Conservation (phyloP, 352 stramenopile genomes). For the Phytophthora meadii region DNA sequence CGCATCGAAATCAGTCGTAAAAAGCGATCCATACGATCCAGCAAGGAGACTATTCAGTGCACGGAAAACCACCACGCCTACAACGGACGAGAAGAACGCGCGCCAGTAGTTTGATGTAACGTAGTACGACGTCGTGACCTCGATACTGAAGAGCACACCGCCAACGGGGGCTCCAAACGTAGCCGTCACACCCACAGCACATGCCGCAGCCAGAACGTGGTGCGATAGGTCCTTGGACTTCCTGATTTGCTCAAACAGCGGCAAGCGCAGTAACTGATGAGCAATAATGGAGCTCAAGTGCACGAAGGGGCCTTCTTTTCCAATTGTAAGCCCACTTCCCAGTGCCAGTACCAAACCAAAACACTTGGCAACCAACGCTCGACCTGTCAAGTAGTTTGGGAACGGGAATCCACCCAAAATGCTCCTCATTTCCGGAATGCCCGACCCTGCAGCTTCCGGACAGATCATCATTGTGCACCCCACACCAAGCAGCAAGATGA, state of each 20-base stretch:
- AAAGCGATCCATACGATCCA: constrained; percentile 72
- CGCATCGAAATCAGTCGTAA: constrained; percentile 79
- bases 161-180: constrained; percentile 81
- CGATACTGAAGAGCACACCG: constrained; percentile 82
- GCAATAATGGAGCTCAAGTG: constrained; percentile 82
- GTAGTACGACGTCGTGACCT: constrained; percentile 90
- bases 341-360: constrained; percentile 69
- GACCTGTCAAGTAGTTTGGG: constrained; percentile 66
- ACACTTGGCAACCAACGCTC: constrained; percentile 72
- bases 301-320: constrained; percentile 85
- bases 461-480: constrained; percentile 66
- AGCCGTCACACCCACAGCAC: constrained; percentile 79
- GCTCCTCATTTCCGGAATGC: constrained; percentile 83
- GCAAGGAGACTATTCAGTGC: constrained; percentile 68
- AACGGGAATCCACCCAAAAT: constrained; percentile 79
- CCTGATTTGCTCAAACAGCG: constrained; percentile 67
- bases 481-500: constrained; percentile 69
- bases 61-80: constrained; percentile 86
- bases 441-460: constrained; percentile 68
- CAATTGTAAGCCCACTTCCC: constrained; percentile 73
- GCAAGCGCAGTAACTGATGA: constrained; percentile 61
- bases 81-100: constrained; percentile 91
- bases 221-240: constrained; percentile 69
- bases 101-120: constrained; percentile 90
- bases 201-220: constrained; percentile 72